Conservation (phyloP, 306 rosid species). For the Vigna trinervia region DNA sequence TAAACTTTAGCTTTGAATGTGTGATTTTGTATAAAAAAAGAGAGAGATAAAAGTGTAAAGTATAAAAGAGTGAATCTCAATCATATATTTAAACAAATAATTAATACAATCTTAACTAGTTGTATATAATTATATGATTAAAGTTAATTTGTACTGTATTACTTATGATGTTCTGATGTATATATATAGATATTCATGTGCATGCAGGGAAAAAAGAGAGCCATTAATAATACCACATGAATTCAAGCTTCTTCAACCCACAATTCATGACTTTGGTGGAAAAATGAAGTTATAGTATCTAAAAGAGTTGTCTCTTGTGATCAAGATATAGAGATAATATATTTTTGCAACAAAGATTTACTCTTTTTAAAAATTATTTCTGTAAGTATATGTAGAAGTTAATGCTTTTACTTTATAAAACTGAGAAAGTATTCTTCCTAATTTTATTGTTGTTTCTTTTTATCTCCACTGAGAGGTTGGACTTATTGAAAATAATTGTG, state of each 20-base stretch:
- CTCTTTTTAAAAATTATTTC: no score
- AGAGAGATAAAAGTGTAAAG: background rate
- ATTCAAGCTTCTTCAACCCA: conserved; percentile 17
- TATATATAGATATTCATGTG: background rate
- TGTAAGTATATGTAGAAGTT: background rate
- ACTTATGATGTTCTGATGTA: background rate
- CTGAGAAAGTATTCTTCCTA: background rate
- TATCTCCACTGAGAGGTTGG: background rate
- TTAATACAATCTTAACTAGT: background rate
- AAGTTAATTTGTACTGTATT: background rate
- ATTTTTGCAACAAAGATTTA: background rate
- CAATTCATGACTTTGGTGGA: background rate
- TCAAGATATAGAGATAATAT: background rate
- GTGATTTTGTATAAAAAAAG: background rate
- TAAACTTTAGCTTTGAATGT: no score
- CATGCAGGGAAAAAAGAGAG: background rate
- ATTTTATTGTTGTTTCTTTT: background rate
- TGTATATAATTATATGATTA: background rate
- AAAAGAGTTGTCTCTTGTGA: background rate
- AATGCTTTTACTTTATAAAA: background rate
- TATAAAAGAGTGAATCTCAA: background rate
- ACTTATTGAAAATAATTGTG: no score
- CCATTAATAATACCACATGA: conserved; percentile 2
- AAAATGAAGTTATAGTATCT: background rate
- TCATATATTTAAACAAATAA: background rate